Base-by-base conservation (phyloP, 345 rosid species). In the Populus deltoides region DNA sequence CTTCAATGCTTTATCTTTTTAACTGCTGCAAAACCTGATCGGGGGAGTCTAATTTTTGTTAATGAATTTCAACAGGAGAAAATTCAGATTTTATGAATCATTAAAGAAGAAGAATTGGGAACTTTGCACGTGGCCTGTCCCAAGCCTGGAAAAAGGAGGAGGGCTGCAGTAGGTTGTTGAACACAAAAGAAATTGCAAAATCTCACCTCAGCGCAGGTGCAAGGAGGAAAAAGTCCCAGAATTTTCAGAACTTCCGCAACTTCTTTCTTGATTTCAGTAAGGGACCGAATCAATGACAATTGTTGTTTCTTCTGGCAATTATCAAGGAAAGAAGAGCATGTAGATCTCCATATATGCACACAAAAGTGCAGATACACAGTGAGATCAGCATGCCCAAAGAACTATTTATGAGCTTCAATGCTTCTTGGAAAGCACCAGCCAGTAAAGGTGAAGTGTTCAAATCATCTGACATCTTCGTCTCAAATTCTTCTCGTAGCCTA, bases 351-450 rank as follows among this genome's bases (percentile, higher is more conserved):
- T 7, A 38, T 17, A 62, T 10, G 45, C 27, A 36, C 6, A 39
- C 6, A 24, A 1, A 43, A 3, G 20, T 4, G 11, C 16, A n/a
- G 62, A 12, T n/a, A 53, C 49, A 7, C n/a, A 22, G 29, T 9
- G 27, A 24, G 39, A 68, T 33, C 68, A 91, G 91, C 76, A 81
- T 71, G 81, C 81, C 83, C 75, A 90, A 71, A 13, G 90, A 85
- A 80, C 85, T 84, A 77, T 96, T 96, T 80, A 93, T 82, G 73
- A 88, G 85, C 84, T 91, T 93, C 91, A 96, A 66, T 16, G 90
- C 93, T 47, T 95, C 98, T 79, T 86, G 92, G 81, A 92, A 92
- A 65, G 93, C 90, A 76, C 97, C 99, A 8, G 92, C 93, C 51
- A 95, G 87, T 67, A 93, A 81, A 68, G 85, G 93, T 25, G 97